These are phyloP conservation scores for Amanita pallidorosea DNA, from an alignment of 768 basidiomycete genomes.

Conservation along the genomic window DNA sequence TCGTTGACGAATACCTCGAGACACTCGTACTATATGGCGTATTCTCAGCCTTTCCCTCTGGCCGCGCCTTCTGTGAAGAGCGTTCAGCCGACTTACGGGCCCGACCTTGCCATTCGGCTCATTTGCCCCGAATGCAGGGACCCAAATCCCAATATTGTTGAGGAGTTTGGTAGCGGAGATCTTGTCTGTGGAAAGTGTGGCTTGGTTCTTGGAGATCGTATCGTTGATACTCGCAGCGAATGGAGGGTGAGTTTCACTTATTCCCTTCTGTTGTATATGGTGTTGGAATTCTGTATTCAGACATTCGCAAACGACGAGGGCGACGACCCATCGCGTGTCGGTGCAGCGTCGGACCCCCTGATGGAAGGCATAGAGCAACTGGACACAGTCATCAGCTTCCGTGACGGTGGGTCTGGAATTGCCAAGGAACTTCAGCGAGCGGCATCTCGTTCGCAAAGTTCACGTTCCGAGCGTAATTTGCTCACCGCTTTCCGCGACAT, in stretches of 20 bases:
- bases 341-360: slow-evolving; percentile 87
- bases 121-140: slow-evolving; percentile 95
- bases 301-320: slow-evolving; percentile 99
- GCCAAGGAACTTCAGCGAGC: slow-evolving; percentile 90
- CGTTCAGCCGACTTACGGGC: slow-evolving; percentile 55
- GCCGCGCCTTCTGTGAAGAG: slow-evolving; percentile 46
- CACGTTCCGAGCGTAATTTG: slow-evolving; percentile 77
- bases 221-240: slow-evolving; percentile 97
- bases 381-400: slow-evolving; percentile 90
- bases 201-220: slow-evolving; percentile 88
- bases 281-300: slow-evolving; percentile 24
- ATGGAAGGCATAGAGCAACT: slow-evolving; percentile 93
- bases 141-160: slow-evolving; percentile 88
- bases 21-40: slow-evolving; percentile 41
- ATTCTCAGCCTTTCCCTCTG: slow-evolving; percentile 73
- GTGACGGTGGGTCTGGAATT: slow-evolving; percentile 89
- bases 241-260: slow-evolving; percentile 68
- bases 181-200: slow-evolving; percentile 93
- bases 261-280: slow-evolving; percentile 5
- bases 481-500: slow-evolving; percentile 87
- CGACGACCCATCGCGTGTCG: slow-evolving; percentile 99
- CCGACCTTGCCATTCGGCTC: slow-evolving; percentile 79
- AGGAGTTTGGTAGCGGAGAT: slow-evolving; percentile 97
- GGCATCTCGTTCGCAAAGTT: slow-evolving; percentile 67
- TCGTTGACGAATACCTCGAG: neutral